phyloP scores from a whole-genome alignment of 805 yeast genomes.

The Hanseniaspora mollemarum region DNA sequence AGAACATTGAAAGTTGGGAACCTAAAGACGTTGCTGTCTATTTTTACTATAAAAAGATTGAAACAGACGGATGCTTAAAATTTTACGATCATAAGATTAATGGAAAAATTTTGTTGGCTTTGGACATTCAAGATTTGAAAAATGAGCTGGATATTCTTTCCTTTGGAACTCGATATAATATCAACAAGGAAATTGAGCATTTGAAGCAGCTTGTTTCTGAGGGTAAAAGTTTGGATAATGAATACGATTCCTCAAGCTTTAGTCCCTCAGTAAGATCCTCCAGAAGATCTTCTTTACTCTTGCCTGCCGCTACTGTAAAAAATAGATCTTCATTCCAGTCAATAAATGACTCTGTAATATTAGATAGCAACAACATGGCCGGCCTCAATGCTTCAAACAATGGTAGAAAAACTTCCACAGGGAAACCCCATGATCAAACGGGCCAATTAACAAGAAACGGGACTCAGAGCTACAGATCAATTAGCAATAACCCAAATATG shows the following conservation, averaged over 20 bases:
- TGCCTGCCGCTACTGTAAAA: conserved; percentile 34
- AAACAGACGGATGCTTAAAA: conserved; percentile 58
- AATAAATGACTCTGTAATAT: conserved; percentile 14
- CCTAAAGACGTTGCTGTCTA: conserved; percentile 77
- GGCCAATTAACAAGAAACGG: conserved; percentile 7
- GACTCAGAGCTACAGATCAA: conserved; percentile 8
- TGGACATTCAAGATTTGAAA: conserved; percentile 75
- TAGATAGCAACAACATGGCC: conserved; percentile 4
- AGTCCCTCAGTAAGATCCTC: conserved; percentile 20
- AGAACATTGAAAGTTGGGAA: conserved; percentile 54
- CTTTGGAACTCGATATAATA: conserved; percentile 90
- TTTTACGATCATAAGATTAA: conserved; percentile 82
- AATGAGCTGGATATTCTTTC: conserved; percentile 75
- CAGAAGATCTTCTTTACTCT: conserved; percentile 22
- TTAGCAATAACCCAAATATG: not conserved
- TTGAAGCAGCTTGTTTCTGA: conserved; percentile 27
- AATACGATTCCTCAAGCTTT: not conserved
- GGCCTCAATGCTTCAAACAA: not conserved
- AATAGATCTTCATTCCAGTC: conserved; percentile 5
- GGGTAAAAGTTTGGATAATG: not conserved
- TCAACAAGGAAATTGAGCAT: conserved; percentile 76
- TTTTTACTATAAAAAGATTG: conserved; percentile 64
- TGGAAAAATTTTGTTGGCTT: conserved; percentile 72
- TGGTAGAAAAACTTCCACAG: not conserved
- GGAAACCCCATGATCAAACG: not conserved